Percentiles rank a stretch among this genome's conserved stretches.
Evolutionary conservation across 1,284 basidiomycete species (phyloP).

Genomic region (Sanghuangporus sanghuang): DNA sequence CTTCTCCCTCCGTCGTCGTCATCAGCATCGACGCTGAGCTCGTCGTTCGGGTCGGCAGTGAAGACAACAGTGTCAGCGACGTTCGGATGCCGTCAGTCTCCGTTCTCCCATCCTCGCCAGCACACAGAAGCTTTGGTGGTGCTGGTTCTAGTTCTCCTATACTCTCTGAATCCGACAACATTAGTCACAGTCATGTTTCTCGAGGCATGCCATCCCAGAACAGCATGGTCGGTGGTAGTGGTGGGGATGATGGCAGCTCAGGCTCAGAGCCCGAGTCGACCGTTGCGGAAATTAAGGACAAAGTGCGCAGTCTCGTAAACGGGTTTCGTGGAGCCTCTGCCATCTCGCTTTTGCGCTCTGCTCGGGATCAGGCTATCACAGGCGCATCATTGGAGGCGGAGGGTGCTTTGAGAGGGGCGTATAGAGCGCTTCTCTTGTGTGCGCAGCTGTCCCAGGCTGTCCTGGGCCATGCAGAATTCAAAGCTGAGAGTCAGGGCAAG

Average conservation of each 20-base stretch:
- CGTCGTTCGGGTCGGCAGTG: neutral
- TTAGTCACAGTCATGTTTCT: neutral
- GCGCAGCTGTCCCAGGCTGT: conserved; percentile 51
- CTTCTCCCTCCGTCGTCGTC: neutral
- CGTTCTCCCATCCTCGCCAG: conserved; percentile 7
- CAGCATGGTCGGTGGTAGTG: neutral
- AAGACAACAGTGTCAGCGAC: neutral
- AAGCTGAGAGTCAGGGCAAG: conserved; percentile 40
- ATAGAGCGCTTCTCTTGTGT: conserved; percentile 53
- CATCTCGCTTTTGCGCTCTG: conserved; percentile 51
- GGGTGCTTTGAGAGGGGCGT: conserved; percentile 56
- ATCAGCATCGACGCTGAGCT: neutral
- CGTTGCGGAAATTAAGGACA: conserved; percentile 60
- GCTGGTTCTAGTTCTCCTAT: neutral
- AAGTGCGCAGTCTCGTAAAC: conserved; percentile 51
- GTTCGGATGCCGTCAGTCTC: conserved; percentile 12
- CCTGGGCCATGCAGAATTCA: conserved; percentile 54
- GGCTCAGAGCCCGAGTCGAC: conserved; percentile 25
- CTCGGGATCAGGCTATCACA: conserved; percentile 45
- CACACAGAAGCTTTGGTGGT: conserved; percentile 2
- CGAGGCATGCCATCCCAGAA: neutral
- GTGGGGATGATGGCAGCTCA: neutral
- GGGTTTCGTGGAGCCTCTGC: conserved; percentile 50
- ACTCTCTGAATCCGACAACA: neutral
- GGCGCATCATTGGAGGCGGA: conserved; percentile 47